Evolutionary conservation across 2,329 filamentous ascomycete species (phyloP).

Genomic region (Plectosphaerella sp.): DNA sequence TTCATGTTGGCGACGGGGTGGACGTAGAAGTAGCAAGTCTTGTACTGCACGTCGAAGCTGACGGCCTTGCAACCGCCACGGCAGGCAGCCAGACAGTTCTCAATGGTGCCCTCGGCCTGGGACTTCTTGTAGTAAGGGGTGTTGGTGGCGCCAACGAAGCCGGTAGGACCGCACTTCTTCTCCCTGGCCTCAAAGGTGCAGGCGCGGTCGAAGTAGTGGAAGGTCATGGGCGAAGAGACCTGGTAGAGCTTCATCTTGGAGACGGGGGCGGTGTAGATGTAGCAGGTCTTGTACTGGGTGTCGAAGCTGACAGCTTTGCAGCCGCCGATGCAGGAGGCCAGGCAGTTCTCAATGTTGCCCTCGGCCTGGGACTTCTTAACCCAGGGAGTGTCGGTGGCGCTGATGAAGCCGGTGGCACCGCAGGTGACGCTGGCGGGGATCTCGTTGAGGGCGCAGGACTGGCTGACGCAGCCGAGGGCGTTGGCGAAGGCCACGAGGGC

Average conservation of each 20-base stretch:
- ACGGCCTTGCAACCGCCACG: neutral
- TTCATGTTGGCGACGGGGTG: neutral
- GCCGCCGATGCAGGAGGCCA: neutral
- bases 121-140: neutral
- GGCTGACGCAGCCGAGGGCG: neutral
- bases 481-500: neutral
- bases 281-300: neutral
- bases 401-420: neutral
- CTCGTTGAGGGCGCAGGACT: neutral
- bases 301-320: neutral
- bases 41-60: neutral
- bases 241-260: neutral
- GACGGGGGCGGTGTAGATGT: neutral
- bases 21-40: neutral
- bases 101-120: neutral
- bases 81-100: neutral
- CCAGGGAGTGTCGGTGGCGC: neutral
- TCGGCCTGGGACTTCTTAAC: neutral
- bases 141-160: neutral
- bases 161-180: neutral
- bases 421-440: neutral
- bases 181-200: neutral
- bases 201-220: neutral
- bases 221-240: neutral
- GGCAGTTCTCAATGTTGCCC: neutral